Evolutionary conservation across 768 basidiomycete species (phyloP), one percentile per base, ranked within the genome.

Genomic region (Rossbeevera mucosa): DNA sequence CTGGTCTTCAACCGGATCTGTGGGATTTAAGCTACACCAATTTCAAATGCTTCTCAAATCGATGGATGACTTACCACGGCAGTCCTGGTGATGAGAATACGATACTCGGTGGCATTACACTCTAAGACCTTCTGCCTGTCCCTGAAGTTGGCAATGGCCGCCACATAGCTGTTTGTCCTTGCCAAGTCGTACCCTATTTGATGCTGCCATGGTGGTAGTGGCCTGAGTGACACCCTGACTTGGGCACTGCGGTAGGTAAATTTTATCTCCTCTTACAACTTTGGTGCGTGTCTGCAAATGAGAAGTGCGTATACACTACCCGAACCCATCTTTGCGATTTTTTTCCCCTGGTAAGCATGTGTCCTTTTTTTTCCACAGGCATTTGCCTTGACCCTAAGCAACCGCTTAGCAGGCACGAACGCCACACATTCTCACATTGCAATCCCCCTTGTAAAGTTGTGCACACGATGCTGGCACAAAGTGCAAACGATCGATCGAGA

Each of bases 1-100:
- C 98, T 98, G 67, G 41, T 74, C 82, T 74, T 95, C 94, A 49
- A 96, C 83, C 0, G 91, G 88, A 72, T 94, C 93, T 11, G 86
- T 83, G 20, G 94, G 74, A 24, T 82, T 83, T 48, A 92, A 68
- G 9, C 91, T 88, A 58, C 82, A 78, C 86, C 86, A 91, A 41
- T 78, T 75, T 21, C 40, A 41, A 20, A 77, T 71, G 43, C 66
- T 72, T 57, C 74, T 77, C 21, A 21, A 41, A 36, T n/a, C n/a
- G n/a, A n/a, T 33, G 7, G 16, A 8, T n/a, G 16, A 33, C 7
- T 8, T 36, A 36, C 40, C 20, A 20, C 40, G 20, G 40, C 20
- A 21, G 40, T 9, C 40, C 2, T 41, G 40, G 13, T 21, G 20
- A 12, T 41, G 20, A 14, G 12, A 41, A 20, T 21, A 7, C 13